Evolutionary conservation across 768 basidiomycete species (phyloP).

Genomic region (Botryobasidium botryosum): DNA sequence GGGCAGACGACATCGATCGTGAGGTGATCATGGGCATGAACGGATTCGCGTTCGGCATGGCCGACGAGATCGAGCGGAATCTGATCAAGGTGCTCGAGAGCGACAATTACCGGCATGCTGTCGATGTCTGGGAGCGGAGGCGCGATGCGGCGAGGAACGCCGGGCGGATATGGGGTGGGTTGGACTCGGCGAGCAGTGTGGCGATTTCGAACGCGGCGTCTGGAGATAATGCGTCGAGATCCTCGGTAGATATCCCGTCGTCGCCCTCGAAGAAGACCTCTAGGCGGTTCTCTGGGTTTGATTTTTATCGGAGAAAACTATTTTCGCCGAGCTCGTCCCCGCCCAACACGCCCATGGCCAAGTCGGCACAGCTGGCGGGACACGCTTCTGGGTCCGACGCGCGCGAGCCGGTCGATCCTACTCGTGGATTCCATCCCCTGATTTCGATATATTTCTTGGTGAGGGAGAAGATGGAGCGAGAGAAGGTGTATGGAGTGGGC

Average conservation of each 20-base stretch:
- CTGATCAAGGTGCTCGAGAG: slow-evolving; percentile 58
- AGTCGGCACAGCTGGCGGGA: slow-evolving; percentile 20
- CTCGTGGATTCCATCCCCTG: slow-evolving; percentile 83
- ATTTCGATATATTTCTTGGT: slow-evolving; percentile 95
- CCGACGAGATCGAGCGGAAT: slow-evolving; percentile 66
- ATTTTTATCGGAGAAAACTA: slow-evolving; percentile 82
- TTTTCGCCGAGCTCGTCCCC: slow-evolving; percentile 33
- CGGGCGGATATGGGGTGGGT: slow-evolving; percentile 10
- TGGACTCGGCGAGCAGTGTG: slow-evolving; percentile 2
- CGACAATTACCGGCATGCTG: slow-evolving; percentile 55
- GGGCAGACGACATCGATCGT: slow-evolving; percentile 73
- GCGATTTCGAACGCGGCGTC: background rate
- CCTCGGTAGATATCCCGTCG: too few relatives aligned
- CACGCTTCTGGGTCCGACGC: background rate
- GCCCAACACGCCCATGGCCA: slow-evolving; percentile 33
- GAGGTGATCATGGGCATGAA: slow-evolving; percentile 81
- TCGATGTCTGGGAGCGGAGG: slow-evolving; percentile 58
- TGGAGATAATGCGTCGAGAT: too few relatives aligned
- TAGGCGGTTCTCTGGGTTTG: slow-evolving; percentile 85
- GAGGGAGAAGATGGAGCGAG: slow-evolving; percentile 87
- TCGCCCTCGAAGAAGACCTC: slow-evolving; percentile 42
- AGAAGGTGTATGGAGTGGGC: slow-evolving; percentile 83
- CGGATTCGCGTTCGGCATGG: slow-evolving; percentile 90
- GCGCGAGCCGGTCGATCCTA: slow-evolving; percentile 46
- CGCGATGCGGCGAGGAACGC: slow-evolving; percentile 15